Evolutionary conservation across 805 yeast genomes (phyloP).

Genomic region (Suhomyces prunicola): DNA sequence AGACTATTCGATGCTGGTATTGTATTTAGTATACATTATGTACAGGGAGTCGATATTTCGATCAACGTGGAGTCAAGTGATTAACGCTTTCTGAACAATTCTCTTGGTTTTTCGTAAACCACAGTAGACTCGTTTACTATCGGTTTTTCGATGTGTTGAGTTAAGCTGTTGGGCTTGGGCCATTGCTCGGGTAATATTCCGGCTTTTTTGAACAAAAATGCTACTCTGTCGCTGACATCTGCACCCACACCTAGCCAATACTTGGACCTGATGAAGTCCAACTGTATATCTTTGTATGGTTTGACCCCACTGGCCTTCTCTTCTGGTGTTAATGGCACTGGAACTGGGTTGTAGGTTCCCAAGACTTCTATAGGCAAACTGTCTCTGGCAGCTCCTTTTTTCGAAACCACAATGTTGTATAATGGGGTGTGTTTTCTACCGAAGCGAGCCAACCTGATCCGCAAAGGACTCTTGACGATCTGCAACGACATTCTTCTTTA

Average conservation of each 20-base stretch:
- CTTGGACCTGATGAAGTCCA: constrained; percentile 86
- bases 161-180: constrained; percentile 49
- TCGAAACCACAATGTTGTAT: constrained; percentile 89
- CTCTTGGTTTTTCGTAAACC: constrained; percentile 32
- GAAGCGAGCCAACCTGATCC: constrained; percentile 88
- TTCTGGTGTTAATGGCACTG: constrained; percentile 62
- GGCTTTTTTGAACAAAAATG: constrained; percentile 71
- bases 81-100: constrained; percentile 32
- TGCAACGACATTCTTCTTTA: background rate
- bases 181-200: constrained; percentile 62
- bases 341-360: constrained; percentile 88
- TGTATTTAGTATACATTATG: background rate
- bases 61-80: background rate
- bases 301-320: constrained; percentile 54
- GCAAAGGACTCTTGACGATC: constrained; percentile 64
- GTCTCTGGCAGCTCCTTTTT: constrained; percentile 73
- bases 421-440: constrained; percentile 86
- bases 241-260: constrained; percentile 99
- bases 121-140: constrained; percentile 24
- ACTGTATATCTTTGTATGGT: constrained; percentile 72
- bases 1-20: background rate
- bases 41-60: background rate
- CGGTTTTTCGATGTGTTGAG: constrained; percentile 31
- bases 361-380: constrained; percentile 89
- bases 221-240: constrained; percentile 82